Percentiles rank a stretch among this genome's conserved stretches.
Evolutionary conservation across 1,139 yeast species (phyloP).

Genomic region (Yamadazyma diospyri): DNA sequence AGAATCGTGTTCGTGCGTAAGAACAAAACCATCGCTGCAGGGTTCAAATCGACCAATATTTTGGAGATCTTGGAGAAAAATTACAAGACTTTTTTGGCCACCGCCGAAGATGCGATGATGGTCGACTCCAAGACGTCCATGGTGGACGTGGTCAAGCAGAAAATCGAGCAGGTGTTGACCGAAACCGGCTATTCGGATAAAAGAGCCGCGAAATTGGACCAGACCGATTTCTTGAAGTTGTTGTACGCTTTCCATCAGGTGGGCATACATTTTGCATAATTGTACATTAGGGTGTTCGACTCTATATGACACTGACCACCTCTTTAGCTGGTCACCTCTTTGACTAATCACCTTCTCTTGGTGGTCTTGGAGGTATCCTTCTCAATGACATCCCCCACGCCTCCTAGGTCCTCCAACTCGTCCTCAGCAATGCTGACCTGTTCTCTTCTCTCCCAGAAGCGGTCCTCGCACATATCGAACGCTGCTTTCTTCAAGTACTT

Average conservation of each 20-base stretch:
- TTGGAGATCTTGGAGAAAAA: constrained; percentile 82
- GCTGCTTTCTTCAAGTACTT: constrained; percentile 86
- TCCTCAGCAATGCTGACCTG: constrained; percentile 87
- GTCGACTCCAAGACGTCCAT: constrained; percentile 47
- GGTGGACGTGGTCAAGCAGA: constrained; percentile 49
- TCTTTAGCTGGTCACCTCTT: constrained; percentile 13
- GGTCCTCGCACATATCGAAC: constrained; percentile 85
- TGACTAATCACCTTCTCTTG: constrained; percentile 37
- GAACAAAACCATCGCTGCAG: constrained; percentile 89
- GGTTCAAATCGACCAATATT: constrained; percentile 83
- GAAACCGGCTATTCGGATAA: constrained; percentile 80
- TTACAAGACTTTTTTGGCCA: constrained; percentile 75
- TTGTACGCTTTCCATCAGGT: constrained; percentile 94
- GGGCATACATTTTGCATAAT: constrained; percentile 90
- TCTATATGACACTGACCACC: no score
- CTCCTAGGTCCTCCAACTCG: constrained; percentile 83
- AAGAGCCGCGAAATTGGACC: constrained; percentile 93
- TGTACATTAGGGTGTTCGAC: constrained; percentile 18
- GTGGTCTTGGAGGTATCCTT: constrained; percentile 52
- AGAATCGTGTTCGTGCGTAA: constrained; percentile 90
- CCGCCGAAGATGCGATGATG: constrained; percentile 50
- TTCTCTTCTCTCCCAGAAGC: constrained; percentile 99
- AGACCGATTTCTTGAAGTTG: constrained; percentile 84
- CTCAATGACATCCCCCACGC: constrained; percentile 88
- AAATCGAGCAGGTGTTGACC: constrained; percentile 62